Percentiles rank a stretch among this genome's conserved stretches.
Evolutionary conservation across 352 stramenopile genomes (phyloP).

Genomic region (Phytophthora pisi): DNA sequence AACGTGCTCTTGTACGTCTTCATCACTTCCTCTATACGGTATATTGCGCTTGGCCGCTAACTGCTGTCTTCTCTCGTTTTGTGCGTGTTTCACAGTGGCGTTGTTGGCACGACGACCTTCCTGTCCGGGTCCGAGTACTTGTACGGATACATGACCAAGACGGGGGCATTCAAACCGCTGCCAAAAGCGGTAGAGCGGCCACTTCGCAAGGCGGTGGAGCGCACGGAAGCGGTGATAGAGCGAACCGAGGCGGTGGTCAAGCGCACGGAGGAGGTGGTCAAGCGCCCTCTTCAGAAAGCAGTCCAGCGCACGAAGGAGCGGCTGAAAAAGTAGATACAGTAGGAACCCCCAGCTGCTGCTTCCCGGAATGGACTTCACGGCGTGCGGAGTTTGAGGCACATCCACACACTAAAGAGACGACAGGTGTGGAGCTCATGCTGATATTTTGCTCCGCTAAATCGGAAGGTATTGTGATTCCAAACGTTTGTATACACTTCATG

Average conservation of each 20-base stretch:
- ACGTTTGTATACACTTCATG: not conserved
- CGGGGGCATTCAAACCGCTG: constrained; percentile 66
- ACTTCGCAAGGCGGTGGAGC: constrained; percentile 37
- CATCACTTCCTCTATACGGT: not conserved
- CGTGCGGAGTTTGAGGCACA: not conserved
- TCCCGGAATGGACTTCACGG: not conserved
- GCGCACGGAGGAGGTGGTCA: constrained; percentile 35
- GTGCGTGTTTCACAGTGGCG: constrained; percentile 40
- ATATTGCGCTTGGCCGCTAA: constrained; percentile 2
- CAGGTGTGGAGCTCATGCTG: not conserved
- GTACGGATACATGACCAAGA: constrained; percentile 76
- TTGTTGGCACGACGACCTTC: constrained; percentile 77
- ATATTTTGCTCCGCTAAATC: not conserved
- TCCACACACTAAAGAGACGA: not conserved
- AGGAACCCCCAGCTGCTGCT: constrained; percentile 3
- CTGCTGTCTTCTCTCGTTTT: constrained; percentile 2
- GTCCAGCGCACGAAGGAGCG: constrained; percentile 36
- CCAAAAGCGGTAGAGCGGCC: constrained; percentile 37
- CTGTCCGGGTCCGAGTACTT: constrained; percentile 80
- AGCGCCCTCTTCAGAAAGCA: constrained; percentile 25
- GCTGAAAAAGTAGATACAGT: constrained; percentile 33
- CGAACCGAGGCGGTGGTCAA: constrained; percentile 36
- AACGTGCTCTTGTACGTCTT: constrained; percentile 68
- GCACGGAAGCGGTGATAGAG: constrained; percentile 36
- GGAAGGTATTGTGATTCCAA: not conserved